A percentile compares a stretch with the other conserved stretches of the same genome.
Evolutionary conservation across 257 asterid species (phyloP).

Genomic region (Dorcoceras hygrometricum): DNA sequence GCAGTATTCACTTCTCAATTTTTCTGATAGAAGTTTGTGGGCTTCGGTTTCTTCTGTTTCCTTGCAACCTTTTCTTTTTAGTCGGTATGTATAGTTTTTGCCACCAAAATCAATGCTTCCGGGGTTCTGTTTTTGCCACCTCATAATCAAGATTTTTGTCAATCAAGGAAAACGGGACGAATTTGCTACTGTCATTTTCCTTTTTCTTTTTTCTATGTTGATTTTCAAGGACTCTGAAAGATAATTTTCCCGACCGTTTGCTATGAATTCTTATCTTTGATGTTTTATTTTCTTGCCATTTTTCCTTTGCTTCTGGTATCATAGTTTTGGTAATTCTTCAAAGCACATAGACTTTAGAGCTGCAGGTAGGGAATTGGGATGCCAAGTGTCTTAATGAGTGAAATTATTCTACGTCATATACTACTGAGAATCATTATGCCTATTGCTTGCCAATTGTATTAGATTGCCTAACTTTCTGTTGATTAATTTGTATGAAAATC

Average conservation of each 20-base stretch:
- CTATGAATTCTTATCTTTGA: neutral
- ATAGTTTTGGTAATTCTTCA: neutral
- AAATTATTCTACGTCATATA: too few species aligned
- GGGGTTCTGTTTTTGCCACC: conserved; percentile 2
- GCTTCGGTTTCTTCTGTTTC: conserved; percentile 35
- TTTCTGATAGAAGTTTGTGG: conserved; percentile 22
- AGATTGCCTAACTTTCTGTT: neutral
- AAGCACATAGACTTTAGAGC: neutral
- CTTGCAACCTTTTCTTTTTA: conserved; percentile 33
- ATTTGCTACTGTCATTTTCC: neutral
- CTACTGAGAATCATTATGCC: neutral
- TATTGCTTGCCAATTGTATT: neutral
- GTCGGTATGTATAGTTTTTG: conserved; percentile 43
- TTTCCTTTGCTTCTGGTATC: conserved; percentile 10
- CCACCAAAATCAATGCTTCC: conserved; percentile 3
- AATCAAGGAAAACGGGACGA: neutral
- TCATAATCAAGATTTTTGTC: neutral
- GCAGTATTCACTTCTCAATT: conserved; percentile 29
- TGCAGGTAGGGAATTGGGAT: neutral
- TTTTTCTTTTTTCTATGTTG: conserved; percentile 7
- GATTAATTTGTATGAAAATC: conserved; percentile 1
- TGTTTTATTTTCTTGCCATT: neutral
- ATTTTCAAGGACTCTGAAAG: neutral
- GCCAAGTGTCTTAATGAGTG: neutral
- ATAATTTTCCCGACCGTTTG: neutral